Evolutionary conservation across 2,329 filamentous ascomycete genomes (phyloP).

Genomic region (Botrytis medusae): DNA sequence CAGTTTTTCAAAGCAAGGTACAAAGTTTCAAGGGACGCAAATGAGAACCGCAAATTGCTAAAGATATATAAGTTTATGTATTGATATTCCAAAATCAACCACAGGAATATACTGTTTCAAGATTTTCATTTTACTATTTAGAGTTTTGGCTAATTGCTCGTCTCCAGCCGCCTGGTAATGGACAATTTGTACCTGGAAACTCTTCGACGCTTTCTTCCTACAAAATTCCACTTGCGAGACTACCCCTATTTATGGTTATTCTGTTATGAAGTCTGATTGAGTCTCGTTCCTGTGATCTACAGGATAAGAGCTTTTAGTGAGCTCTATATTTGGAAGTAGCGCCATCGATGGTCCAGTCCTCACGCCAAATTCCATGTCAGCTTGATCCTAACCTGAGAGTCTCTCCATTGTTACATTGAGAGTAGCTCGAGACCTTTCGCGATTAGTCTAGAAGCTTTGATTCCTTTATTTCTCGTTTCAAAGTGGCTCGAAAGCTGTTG

Average conservation of each 20-base stretch:
- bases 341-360: background rate
- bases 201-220: background rate
- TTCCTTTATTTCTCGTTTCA: background rate
- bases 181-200: background rate
- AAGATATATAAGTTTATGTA: background rate
- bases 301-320: background rate
- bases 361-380: background rate
- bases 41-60: background rate
- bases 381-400: background rate
- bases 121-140: background rate
- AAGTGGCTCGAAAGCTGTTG: background rate
- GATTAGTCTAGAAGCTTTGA: background rate
- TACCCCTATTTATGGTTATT: background rate
- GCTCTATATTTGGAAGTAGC: background rate
- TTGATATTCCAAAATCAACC: background rate
- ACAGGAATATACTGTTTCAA: background rate
- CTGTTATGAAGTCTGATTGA: background rate
- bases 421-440: background rate
- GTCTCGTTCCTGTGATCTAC: background rate
- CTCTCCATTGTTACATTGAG: background rate
- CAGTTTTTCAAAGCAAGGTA: background rate
- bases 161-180: background rate
- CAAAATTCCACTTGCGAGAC: background rate
- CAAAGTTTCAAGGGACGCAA: background rate
- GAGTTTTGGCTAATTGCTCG: background rate